Percentiles rank a stretch among this genome's conserved stretches.
Conservation (phyloP, 1,139 yeast species). For the Yamadazyma taylorii region DNA sequence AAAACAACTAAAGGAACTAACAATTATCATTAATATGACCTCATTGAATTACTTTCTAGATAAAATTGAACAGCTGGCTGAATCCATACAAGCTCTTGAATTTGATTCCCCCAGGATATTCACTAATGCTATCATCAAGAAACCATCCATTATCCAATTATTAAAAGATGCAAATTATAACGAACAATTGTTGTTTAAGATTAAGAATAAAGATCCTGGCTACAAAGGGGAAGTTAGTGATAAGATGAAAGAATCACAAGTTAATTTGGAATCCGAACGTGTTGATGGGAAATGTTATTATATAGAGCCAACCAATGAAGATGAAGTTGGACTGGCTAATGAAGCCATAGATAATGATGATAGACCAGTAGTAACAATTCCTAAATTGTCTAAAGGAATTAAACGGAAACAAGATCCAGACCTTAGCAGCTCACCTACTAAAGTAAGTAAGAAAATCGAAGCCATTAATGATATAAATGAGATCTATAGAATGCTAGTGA, state of each 20-base stretch:
- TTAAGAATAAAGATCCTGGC: constrained; percentile 16
- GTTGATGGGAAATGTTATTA: constrained; percentile 39
- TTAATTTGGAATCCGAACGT: constrained; percentile 28
- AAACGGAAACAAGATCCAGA: constrained; percentile 7
- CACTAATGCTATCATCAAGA: constrained; percentile 58
- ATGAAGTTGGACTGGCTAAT: constrained; percentile 22
- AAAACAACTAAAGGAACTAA: not conserved
- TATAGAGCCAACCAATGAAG: constrained; percentile 23
- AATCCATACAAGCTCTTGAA: constrained; percentile 28
- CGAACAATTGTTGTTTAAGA: constrained; percentile 51
- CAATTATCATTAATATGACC: constrained; percentile 16
- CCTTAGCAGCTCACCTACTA: constrained; percentile 14
- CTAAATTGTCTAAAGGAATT: constrained; percentile 16
- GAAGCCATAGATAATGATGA: constrained; percentile 10
- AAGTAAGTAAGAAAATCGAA: constrained; percentile 2
- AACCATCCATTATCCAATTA: constrained; percentile 58
- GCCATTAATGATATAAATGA: constrained; percentile 7
- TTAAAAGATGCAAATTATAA: constrained; percentile 59
- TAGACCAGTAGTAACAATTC: constrained; percentile 27
- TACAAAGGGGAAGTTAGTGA: constrained; percentile 3
- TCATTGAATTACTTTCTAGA: constrained; percentile 26
- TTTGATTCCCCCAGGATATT: constrained; percentile 60
- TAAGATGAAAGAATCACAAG: constrained; percentile 12
- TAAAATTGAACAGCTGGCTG: constrained; percentile 22
- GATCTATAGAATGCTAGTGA: constrained; percentile 12